Evolutionary conservation across 2,329 filamentous ascomycete species (phyloP).

Genomic region (Ceratocystis albifundus): DNA sequence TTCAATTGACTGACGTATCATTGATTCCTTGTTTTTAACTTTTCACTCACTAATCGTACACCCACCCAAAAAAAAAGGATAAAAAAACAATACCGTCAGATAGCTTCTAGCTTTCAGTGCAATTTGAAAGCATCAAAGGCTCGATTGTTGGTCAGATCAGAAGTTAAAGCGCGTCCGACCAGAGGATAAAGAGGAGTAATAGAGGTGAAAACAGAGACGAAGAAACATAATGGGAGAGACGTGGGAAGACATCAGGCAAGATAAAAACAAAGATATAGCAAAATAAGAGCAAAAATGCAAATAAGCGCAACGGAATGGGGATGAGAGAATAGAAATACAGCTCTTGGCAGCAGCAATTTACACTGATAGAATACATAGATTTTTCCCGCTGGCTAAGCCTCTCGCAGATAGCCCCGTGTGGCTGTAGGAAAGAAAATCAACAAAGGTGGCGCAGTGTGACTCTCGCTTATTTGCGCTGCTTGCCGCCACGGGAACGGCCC

Average conservation of each 20-base stretch:
- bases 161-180: neutral
- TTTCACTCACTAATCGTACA: conserved; percentile 13
- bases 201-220: neutral
- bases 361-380: neutral
- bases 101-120: neutral
- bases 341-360: neutral
- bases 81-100: neutral
- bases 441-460: neutral
- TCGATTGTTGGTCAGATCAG: neutral
- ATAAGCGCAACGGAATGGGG: conserved; percentile 16
- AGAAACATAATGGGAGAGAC: conserved; percentile 13
- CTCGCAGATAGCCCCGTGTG: neutral
- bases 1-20: neutral
- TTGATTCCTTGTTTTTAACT: conserved; percentile 7
- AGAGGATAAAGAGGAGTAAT: neutral
- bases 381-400: neutral
- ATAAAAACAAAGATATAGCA: neutral
- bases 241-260: neutral
- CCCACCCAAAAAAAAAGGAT: conserved; percentile 1
- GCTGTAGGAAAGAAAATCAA: neutral
- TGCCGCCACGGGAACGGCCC: conserved; percentile 30
- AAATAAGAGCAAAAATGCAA: conserved; percentile 3
- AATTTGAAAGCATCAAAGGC: neutral
- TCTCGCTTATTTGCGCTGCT: conserved; percentile 36
- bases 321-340: neutral